Conservation (phyloP, 2,329 filamentous ascomycete species). For the Botryotinia convoluta region DNA sequence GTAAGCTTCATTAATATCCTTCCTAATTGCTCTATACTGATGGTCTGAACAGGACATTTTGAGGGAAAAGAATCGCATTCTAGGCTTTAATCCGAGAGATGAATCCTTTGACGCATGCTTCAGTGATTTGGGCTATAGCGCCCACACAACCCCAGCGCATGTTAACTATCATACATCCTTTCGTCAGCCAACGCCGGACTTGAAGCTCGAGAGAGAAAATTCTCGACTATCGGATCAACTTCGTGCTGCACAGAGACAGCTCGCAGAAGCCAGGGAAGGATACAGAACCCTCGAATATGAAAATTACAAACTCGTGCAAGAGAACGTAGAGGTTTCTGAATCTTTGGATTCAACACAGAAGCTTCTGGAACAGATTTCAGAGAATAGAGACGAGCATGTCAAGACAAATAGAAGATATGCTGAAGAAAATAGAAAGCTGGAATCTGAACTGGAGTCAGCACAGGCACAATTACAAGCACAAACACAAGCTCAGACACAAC, state of each 20-base stretch:
- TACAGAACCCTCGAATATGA: not conserved
- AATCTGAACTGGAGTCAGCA: not conserved
- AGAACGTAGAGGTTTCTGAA: not conserved
- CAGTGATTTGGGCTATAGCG: not conserved
- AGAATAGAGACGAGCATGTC: constrained; percentile 6
- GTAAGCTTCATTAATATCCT: not conserved
- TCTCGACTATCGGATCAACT: not conserved
- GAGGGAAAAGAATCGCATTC: not conserved
- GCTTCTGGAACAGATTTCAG: not conserved
- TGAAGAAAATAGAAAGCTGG: not conserved
- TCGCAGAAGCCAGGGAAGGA: not conserved
- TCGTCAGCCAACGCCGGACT: not conserved
- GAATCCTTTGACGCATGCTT: constrained; percentile 1
- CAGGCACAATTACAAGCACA: not conserved
- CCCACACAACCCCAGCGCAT: not conserved
- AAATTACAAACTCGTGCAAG: not conserved
- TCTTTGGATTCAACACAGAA: not conserved
- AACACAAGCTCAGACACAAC: not conserved
- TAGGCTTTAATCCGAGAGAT: not conserved
- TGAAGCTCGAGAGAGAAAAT: not conserved
- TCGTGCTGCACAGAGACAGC: not conserved
- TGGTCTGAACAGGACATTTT: not conserved
- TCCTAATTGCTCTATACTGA: not conserved
- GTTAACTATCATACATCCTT: not conserved
- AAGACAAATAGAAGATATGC: not conserved